Evolutionary conservation across 2,329 filamentous ascomycete genomes (phyloP), one percentile per base, ranked within the genome.

Genomic region (Emergomyces pasteurianus): DNA sequence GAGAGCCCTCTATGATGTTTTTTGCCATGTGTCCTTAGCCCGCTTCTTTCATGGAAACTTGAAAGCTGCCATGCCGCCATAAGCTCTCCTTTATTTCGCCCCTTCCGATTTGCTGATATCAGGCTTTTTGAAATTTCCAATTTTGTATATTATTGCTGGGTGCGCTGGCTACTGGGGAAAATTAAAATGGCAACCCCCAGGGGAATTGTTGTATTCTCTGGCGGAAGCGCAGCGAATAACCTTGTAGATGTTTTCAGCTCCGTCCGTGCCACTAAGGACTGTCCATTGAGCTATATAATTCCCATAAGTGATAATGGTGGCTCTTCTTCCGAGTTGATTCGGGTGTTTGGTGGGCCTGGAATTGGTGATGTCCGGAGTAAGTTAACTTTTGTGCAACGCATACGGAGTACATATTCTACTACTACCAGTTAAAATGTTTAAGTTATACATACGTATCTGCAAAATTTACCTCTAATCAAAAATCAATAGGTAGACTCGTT

Each of bases 241-340:
- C 82, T 96, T 5, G 92, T 96, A 47, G 92, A 96, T 72, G 89
- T 96, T 12, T 96, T 96, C 75, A 86, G 80, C 62, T 77, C 78
- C 21, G 79, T 89, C 40, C 79, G 83, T 14, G 75, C 85, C 64
- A 86, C 81, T 67, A 88, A 87, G 63, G 75, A 81, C 47, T 88
- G 87, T 69, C 78, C 81, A 2, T 76, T 95, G 49, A 90, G 84
- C 74, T 95, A 95, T 73, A 85, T 96, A 62, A 95, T 97, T 58
- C 92, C 92, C 42, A 96, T 96, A 71, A 94, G 89, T 65, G 92
- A 97, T 76, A 97, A 97, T 74, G 92, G 92, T 56, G 92, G 92
- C 46, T 95, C 89, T 67, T 95, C 91, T 2, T 95, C 90, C 52
- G 92, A 97, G 77, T 79, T 96, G 68, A 95, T 96, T 66, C 83